A percentile compares a stretch with the other conserved stretches of the same genome.
Evolutionary conservation across 169 alveolate species (phyloP).

Genomic region (Plasmodium berghei): DNA sequence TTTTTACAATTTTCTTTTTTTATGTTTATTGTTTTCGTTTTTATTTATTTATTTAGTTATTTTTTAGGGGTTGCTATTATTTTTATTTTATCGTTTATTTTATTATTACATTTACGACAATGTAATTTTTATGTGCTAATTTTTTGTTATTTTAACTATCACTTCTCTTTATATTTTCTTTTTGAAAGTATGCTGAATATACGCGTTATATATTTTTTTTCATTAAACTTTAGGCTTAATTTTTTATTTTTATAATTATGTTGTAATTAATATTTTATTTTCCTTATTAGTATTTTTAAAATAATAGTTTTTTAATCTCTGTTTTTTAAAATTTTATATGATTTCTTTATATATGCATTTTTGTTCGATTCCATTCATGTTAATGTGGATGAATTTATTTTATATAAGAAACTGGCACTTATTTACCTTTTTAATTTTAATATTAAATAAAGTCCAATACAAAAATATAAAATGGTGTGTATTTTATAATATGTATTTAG

Average conservation of each 20-base stretch:
- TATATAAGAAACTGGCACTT: not conserved
- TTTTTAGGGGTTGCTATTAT: not conserved
- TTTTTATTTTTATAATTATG: slow-evolving; percentile 1
- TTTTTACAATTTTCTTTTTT: no score
- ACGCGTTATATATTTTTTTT: not conserved
- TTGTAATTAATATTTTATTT: slow-evolving; percentile 27
- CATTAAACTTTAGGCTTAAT: not conserved
- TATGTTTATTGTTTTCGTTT: not conserved
- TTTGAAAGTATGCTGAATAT: slow-evolving; percentile 1
- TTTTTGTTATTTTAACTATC: slow-evolving; percentile 4
- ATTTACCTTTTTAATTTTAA: not conserved
- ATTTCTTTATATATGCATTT: not conserved
- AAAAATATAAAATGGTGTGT: not conserved
- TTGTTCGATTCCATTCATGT: not conserved
- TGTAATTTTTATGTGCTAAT: slow-evolving; percentile 16
- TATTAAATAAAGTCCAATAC: not conserved
- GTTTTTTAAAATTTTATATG: slow-evolving; percentile 8
- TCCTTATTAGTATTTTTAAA: slow-evolving; percentile 6
- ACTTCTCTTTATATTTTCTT: slow-evolving; percentile 18
- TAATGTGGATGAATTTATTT: not conserved
- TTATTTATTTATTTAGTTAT: not conserved
- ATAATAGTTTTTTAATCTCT: not conserved
- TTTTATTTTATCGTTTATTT: not conserved
- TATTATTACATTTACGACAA: not conserved
- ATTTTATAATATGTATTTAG: not conserved